phyloP scores from a whole-genome alignment of 768 basidiomycete species.

The Russula lepida region DNA sequence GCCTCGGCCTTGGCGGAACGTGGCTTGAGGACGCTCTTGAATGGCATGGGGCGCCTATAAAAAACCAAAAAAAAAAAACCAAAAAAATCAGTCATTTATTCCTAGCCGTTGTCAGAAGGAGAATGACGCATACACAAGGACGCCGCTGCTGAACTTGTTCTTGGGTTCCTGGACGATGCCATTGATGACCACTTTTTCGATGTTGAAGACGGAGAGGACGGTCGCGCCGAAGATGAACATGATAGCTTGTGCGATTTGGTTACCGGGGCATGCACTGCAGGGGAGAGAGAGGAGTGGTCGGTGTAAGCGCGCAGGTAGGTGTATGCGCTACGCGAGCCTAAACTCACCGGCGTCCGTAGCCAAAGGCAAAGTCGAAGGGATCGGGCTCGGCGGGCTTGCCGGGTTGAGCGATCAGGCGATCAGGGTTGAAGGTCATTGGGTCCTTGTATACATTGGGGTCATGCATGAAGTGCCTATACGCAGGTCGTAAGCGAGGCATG shows the following conservation, averaged over 20 bases:
- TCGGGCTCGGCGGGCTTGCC: slow-evolving; percentile 21
- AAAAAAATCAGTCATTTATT: background rate
- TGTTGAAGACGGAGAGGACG: slow-evolving; percentile 20
- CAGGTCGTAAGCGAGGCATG: background rate
- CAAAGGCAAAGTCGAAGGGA: slow-evolving; percentile 21
- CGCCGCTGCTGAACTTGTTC: slow-evolving; percentile 16
- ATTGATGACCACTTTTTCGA: slow-evolving; percentile 14
- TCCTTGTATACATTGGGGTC: slow-evolving; percentile 26
- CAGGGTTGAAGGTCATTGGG: slow-evolving; percentile 26
- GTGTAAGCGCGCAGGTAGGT: background rate
- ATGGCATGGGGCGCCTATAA: slow-evolving; percentile 22
- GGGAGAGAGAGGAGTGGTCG: background rate
- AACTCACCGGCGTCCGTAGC: slow-evolving; percentile 25
- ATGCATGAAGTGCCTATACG: slow-evolving; percentile 25
- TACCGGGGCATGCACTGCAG: slow-evolving; percentile 20
- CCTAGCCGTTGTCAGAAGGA: background rate
- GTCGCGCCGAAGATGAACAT: slow-evolving; percentile 19
- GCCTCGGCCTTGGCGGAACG: slow-evolving; percentile 18
- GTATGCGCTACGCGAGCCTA: background rate
- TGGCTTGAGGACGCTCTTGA: slow-evolving; percentile 21
- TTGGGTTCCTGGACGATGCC: slow-evolving; percentile 18
- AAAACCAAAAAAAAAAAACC: no score
- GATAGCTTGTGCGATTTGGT: slow-evolving; percentile 20
- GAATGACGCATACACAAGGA: slow-evolving; percentile 10
- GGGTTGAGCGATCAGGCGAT: slow-evolving; percentile 24